These are phyloP conservation scores for Trichopus zeylanicus DNA, from an alignment of 116 monocot genomes.

Conservation along the genomic window DNA sequence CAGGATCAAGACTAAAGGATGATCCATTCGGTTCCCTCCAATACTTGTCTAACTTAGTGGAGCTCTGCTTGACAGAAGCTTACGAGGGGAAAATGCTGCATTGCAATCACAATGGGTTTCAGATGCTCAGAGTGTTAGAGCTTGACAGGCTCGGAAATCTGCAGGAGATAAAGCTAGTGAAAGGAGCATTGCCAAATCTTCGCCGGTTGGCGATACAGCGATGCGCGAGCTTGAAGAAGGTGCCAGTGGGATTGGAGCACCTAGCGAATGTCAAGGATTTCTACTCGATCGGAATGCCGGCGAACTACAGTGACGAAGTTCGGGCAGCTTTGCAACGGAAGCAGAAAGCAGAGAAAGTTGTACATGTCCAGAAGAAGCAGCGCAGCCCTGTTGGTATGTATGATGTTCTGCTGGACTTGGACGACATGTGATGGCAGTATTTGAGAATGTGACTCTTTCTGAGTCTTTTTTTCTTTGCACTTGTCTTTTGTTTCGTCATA, in stretches of 20 bases:
- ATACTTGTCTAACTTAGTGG: not conserved
- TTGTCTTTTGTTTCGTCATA: too few species aligned
- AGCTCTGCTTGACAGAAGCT: slow-evolving; percentile 5
- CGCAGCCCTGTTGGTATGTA: too few species aligned
- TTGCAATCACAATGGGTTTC: slow-evolving; percentile 2
- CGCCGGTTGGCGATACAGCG: not conserved
- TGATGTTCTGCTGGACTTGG: too few species aligned
- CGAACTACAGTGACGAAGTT: too few species aligned
- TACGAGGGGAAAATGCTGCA: not conserved
- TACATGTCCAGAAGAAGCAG: too few species aligned
- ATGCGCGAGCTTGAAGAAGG: not conserved
- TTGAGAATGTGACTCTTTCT: too few species aligned
- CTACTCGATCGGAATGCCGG: too few species aligned
- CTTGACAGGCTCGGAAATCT: slow-evolving; percentile 1
- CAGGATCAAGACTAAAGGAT: not conserved
- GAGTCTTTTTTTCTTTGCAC: too few species aligned
- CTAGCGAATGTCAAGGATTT: not conserved
- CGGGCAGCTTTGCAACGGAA: too few species aligned
- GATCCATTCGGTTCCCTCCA: slow-evolving; percentile 7
- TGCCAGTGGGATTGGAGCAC: not conserved
- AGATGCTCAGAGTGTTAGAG: slow-evolving; percentile 3
- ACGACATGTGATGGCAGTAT: too few species aligned
- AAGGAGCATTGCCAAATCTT: slow-evolving; percentile 9
- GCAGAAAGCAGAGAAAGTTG: too few species aligned
- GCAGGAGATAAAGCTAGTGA: not conserved